phyloP scores from a whole-genome alignment of 331 rosid species.

The Erythrophleum ivorense region DNA sequence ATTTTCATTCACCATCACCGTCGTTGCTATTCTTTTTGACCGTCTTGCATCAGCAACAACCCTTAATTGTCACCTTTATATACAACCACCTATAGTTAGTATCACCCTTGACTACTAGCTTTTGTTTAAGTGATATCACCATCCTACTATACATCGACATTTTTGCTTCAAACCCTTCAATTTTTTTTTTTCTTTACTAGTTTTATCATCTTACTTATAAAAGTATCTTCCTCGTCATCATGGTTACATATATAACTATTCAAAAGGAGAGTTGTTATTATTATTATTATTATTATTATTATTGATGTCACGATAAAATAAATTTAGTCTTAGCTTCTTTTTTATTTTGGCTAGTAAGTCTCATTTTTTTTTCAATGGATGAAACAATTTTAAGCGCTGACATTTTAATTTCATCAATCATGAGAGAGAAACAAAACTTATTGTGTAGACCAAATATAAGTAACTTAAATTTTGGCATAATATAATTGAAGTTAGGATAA shows the following conservation, averaged over 20 bases:
- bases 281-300: no score
- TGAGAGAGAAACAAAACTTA: no score
- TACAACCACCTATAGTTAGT: not conserved
- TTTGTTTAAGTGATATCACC: not conserved
- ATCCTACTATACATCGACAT: not conserved
- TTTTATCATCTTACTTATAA: not conserved
- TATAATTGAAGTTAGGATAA: no score
- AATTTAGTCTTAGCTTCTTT: no score
- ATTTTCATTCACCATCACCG: not conserved
- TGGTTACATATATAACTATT: not conserved
- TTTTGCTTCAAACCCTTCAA: not conserved
- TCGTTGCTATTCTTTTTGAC: not conserved
- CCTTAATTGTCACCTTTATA: constrained; percentile 3
- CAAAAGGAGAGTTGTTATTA: not conserved
- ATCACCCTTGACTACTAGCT: not conserved
- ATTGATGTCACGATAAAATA: not conserved
- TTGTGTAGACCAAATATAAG: no score
- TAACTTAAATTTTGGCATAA: no score
- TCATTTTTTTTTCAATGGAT: no score
- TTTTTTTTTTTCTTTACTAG: not conserved
- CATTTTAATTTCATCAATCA: no score
- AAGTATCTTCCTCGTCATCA: not conserved
- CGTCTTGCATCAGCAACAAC: not conserved
- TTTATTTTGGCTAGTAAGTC: no score
- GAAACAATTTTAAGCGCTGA: no score